These are phyloP conservation scores for Dovyalis caffra DNA, from an alignment of 345 rosid species.

Conservation along the genomic window DNA sequence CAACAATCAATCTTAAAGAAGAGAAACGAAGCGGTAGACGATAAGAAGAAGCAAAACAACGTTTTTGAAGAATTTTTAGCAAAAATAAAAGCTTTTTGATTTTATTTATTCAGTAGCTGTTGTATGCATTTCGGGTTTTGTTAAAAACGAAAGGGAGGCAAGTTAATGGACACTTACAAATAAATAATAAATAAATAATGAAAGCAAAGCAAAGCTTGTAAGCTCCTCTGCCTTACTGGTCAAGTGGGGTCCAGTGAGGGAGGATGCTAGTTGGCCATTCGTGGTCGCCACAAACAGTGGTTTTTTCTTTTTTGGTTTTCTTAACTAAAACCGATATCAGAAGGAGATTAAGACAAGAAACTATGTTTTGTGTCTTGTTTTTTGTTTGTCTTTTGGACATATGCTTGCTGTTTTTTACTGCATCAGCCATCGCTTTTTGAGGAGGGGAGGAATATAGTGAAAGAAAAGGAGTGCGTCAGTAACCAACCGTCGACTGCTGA, in stretches of 20 bases:
- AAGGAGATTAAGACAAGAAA: slow-evolving; percentile 4
- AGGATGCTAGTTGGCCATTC: slow-evolving; percentile 29
- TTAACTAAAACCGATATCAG: slow-evolving; percentile 21
- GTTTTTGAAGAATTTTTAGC: slow-evolving; percentile 3
- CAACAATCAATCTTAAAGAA: slow-evolving; percentile 6
- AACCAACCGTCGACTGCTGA: too few species aligned
- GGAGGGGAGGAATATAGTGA: not conserved
- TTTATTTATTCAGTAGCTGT: not conserved
- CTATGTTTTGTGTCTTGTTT: not conserved
- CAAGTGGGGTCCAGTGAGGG: slow-evolving; percentile 41
- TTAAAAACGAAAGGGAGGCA: not conserved
- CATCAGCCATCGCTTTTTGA: not conserved
- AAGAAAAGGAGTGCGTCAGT: too few species aligned
- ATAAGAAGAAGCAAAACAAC: slow-evolving; percentile 18
- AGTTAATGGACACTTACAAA: not conserved
- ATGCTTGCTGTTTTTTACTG: not conserved
- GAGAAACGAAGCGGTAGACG: slow-evolving; percentile 1
- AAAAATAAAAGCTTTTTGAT: not conserved
- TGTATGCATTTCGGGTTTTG: not conserved
- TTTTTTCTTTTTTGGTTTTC: not conserved
- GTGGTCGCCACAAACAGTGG: slow-evolving; percentile 34
- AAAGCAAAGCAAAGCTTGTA: slow-evolving; percentile 9
- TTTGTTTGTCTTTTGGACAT: not conserved
- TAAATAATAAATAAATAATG: not conserved
- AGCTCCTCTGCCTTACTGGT: slow-evolving; percentile 22